Conservation (phyloP, 805 yeast genomes). For the Nakazawaea ernobii region DNA sequence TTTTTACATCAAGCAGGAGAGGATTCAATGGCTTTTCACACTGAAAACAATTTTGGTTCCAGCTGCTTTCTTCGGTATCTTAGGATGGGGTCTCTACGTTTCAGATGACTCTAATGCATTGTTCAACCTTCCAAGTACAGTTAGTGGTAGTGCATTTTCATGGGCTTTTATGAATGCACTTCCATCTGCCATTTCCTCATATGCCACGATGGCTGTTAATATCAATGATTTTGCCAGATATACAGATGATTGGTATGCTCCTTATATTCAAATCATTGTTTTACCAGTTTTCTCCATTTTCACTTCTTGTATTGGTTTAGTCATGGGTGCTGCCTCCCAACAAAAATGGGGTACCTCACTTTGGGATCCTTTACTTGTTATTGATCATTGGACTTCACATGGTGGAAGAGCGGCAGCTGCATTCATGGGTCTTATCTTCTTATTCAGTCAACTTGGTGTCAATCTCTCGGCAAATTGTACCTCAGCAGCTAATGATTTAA, state of each 20-base stretch:
- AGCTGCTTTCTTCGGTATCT: constrained; percentile 25
- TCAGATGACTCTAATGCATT: constrained; percentile 14
- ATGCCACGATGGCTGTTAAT: constrained; percentile 32
- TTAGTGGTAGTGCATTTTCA: constrained; percentile 18
- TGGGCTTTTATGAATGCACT: constrained; percentile 22
- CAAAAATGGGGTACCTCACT: constrained; percentile 4
- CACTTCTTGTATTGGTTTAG: constrained; percentile 9
- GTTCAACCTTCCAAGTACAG: constrained; percentile 15
- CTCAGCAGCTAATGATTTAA: constrained; percentile 68
- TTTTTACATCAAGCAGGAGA: constrained; percentile 25
- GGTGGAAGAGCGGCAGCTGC: constrained; percentile 80
- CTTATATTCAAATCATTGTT: constrained; percentile 23
- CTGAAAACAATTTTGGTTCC: constrained; percentile 25
- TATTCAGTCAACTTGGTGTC: constrained; percentile 72
- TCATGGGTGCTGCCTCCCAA: constrained; percentile 7
- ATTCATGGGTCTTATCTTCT: constrained; percentile 62
- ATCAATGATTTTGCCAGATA: constrained; percentile 34
- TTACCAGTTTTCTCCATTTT: constrained; percentile 9
- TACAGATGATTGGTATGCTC: constrained; percentile 26
- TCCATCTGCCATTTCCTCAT: constrained; percentile 27
- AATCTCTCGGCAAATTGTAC: constrained; percentile 69
- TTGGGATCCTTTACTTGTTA: constrained; percentile 10
- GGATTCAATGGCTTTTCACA: constrained; percentile 27
- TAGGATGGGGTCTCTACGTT: constrained; percentile 25
- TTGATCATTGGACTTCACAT: constrained; percentile 15